A percentile compares a stretch with the other conserved stretches of the same genome.
phyloP scores from a whole-genome alignment of 345 rosid genomes.

The Ricinus communis region DNA sequence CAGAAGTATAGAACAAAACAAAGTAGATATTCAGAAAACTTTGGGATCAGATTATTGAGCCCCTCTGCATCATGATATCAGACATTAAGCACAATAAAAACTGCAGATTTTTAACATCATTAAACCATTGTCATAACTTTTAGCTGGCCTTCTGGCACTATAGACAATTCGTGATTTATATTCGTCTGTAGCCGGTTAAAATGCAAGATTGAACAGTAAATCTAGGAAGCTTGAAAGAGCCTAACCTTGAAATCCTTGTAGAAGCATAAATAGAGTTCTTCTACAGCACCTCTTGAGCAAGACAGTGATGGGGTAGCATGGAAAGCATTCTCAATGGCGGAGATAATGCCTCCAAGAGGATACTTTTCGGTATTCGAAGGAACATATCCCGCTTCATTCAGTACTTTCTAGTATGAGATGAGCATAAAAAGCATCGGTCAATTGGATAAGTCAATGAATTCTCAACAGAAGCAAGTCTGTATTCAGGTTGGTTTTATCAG shows the following conservation, averaged over 20 bases:
- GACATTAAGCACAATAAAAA: background rate
- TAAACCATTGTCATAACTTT: background rate
- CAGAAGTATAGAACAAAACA: background rate
- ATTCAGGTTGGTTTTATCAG: too few species aligned
- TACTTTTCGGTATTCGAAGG: slow-evolving; percentile 86
- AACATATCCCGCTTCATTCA: slow-evolving; percentile 80
- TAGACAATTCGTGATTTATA: background rate
- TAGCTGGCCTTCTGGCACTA: background rate
- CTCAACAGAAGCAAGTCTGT: background rate
- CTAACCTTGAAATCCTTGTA: slow-evolving; percentile 81
- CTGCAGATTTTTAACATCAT: background rate
- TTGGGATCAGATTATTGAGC: too few species aligned
- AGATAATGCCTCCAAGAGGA: slow-evolving; percentile 82
- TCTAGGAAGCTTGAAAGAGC: slow-evolving; percentile 17
- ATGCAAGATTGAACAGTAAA: background rate
- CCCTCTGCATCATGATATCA: too few species aligned
- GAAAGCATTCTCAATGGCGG: slow-evolving; percentile 88
- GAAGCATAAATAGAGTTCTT: slow-evolving; percentile 83
- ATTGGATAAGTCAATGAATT: slow-evolving; percentile 5
- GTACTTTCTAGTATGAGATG: slow-evolving; percentile 55
- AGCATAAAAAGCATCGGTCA: slow-evolving; percentile 18
- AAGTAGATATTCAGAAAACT: background rate
- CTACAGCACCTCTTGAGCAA: slow-evolving; percentile 67
- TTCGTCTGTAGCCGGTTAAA: background rate
- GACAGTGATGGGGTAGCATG: slow-evolving; percentile 61